Base-by-base conservation (phyloP, 2,329 filamentous ascomycete species). In the Myriosclerotinia curreyana region DNA sequence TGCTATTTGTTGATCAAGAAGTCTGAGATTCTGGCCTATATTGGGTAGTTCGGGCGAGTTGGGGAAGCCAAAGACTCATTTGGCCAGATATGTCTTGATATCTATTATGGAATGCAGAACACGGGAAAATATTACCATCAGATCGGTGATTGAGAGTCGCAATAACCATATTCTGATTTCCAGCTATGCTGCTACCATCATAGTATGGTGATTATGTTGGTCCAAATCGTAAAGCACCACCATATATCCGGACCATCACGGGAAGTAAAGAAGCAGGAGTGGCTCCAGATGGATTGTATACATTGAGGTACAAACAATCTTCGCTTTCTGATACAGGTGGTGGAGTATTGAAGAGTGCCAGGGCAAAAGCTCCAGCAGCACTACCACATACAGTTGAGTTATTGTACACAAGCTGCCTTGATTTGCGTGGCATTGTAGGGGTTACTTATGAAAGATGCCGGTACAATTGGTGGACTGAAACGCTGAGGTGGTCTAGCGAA, bases 401-500 rank as follows among this genome's bases (percentile, higher is more conserved):
- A 44, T 36, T 64, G 53, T 12, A 51, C 38, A 50, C 61, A 64
- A 34, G 61, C 31, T 50, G 53, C 44, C 6, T 51, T 44, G 9
- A 64, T 20, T 12, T 34, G 25, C n/a, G 53, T 59, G 11, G 53
- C 61, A 42, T 64, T 48, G n/a, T 64, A 64, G 2, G 53, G 36
- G 25, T 50, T 64, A 20, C 25, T 34, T 6, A 15, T 22, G 28
- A 64, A 64, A 5, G 15, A 25, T 25, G 15, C 34, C 11, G 53
- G 12, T 20, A 5, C 14, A 6, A 49, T 34, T 0, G 91, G 91
- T 8, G 88, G 86, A 72, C 83, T 86, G 46, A 95, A 81, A 15
- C 91, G 85, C 0, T 83, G 80, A 0, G 90, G 90, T 1, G 89
- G 82, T 66, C 90, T 79, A 3, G 90, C 89, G 71, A 86, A 95